These are phyloP conservation scores for Gossypium sturtianum DNA, from an alignment of 345 rosid genomes.

Conservation along the genomic window DNA sequence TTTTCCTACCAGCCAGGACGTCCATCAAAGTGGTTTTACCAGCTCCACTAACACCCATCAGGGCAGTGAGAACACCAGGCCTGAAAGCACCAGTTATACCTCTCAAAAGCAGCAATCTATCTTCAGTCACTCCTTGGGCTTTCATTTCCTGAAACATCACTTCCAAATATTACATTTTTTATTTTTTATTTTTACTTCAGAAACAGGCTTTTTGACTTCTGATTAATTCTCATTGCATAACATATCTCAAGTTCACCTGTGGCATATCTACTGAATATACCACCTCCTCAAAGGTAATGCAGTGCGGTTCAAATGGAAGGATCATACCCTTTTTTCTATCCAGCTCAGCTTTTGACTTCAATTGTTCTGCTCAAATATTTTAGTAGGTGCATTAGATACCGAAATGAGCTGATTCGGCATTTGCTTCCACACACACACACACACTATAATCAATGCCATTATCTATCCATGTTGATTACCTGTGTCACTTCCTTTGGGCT, in stretches of 20 bases:
- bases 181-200: not conserved
- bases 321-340: slow-evolving; percentile 52
- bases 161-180: not conserved
- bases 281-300: slow-evolving; percentile 55
- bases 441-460: not conserved
- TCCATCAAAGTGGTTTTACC: slow-evolving; percentile 89
- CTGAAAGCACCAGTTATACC: slow-evolving; percentile 75
- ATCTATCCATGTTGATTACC: slow-evolving; percentile 20
- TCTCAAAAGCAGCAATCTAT: slow-evolving; percentile 58
- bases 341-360: slow-evolving; percentile 13
- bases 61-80: slow-evolving; percentile 79
- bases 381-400: not conserved
- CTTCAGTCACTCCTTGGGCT: slow-evolving; percentile 46
- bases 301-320: slow-evolving; percentile 65
- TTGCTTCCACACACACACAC: not conserved
- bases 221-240: not conserved
- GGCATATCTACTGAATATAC: slow-evolving; percentile 73
- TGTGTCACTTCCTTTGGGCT: slow-evolving; percentile 13
- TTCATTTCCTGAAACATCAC: slow-evolving; percentile 46
- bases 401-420: not conserved
- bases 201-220: not conserved
- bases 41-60: slow-evolving; percentile 81
- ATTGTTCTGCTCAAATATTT: slow-evolving; percentile 3
- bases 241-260: slow-evolving; percentile 31
- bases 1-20: slow-evolving; percentile 80